Conservation (phyloP, 495 filamentous ascomycete species). For the Hypoxylon cercidicola region DNA sequence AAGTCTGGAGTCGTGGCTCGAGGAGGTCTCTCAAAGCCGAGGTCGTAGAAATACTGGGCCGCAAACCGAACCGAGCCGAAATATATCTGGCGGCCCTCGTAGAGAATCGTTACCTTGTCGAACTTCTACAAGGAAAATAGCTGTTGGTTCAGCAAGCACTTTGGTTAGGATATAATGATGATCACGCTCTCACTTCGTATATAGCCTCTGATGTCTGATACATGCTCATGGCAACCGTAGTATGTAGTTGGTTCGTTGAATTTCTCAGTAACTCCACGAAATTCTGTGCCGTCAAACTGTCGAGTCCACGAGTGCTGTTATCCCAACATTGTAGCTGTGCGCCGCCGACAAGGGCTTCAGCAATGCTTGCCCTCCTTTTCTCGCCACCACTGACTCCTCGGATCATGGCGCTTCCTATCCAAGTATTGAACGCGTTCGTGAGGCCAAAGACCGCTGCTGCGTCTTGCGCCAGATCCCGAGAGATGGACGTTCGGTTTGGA, state of each 20-base stretch:
- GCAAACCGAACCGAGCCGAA: constrained; percentile 66
- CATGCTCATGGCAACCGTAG: constrained; percentile 70
- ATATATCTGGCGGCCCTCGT: constrained; percentile 73
- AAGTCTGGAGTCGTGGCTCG: constrained; percentile 76
- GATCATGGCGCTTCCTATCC: constrained; percentile 81
- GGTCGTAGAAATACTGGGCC: constrained; percentile 65
- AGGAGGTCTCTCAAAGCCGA: constrained; percentile 57
- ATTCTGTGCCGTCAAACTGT: constrained; percentile 60
- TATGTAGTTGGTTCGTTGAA: constrained; percentile 61
- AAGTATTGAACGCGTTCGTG: constrained; percentile 74
- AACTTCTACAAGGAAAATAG: too few relatives aligned
- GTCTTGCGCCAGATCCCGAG: constrained; percentile 58
- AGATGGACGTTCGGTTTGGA: constrained; percentile 39
- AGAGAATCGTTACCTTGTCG: constrained; percentile 69
- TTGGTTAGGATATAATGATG: background rate
- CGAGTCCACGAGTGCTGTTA: constrained; percentile 64
- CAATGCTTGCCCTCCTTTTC: constrained; percentile 60
- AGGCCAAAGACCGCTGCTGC: constrained; percentile 73
- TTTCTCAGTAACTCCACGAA: constrained; percentile 60
- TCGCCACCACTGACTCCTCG: constrained; percentile 71
- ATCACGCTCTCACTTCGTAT: constrained; percentile 58
- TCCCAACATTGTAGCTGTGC: constrained; percentile 55
- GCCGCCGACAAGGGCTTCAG: constrained; percentile 50
- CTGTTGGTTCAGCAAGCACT: constrained; percentile 13
- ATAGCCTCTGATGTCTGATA: constrained; percentile 79